phyloP scores from a whole-genome alignment of 2,329 filamentous ascomycete species.

The Rasamsonia emersonii region DNA sequence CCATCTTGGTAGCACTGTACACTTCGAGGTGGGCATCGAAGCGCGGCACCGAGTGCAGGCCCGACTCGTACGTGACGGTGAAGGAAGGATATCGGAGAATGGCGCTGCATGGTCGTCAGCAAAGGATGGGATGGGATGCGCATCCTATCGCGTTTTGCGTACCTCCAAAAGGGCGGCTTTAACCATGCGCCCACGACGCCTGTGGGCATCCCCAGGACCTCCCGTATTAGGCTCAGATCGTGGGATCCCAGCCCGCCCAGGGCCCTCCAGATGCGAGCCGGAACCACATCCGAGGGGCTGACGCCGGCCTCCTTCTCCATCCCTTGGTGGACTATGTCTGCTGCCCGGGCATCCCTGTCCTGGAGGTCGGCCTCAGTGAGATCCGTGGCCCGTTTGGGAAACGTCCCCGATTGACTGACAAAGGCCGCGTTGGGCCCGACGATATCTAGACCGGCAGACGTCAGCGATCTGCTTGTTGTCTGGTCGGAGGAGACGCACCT shows the following conservation, averaged over 20 bases:
- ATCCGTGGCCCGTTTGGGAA: constrained; percentile 35
- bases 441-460: too few species aligned
- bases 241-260: too few species aligned
- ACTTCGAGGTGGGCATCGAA: constrained; percentile 31
- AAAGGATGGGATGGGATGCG: constrained; percentile 7
- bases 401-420: constrained; percentile 23
- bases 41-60: constrained; percentile 42
- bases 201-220: too few species aligned
- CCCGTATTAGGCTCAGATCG: too few species aligned
- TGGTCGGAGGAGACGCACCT: too few species aligned
- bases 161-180: constrained; percentile 27
- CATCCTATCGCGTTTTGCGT: constrained; percentile 1
- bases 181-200: constrained; percentile 32
- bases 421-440: constrained; percentile 43
- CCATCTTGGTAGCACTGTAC: constrained; percentile 44
- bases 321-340: constrained; percentile 21
- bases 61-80: constrained; percentile 49
- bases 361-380: constrained; percentile 19
- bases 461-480: too few species aligned
- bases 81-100: constrained; percentile 33
- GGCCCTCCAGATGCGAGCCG: too few species aligned
- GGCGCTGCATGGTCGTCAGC: constrained; percentile 19
- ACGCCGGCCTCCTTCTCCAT: constrained; percentile 22
- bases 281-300: too few species aligned
- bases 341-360: constrained; percentile 14